These are phyloP conservation scores for Fraxinus latifolia DNA, from an alignment of 305 asterid genomes.

Conservation along the genomic window DNA sequence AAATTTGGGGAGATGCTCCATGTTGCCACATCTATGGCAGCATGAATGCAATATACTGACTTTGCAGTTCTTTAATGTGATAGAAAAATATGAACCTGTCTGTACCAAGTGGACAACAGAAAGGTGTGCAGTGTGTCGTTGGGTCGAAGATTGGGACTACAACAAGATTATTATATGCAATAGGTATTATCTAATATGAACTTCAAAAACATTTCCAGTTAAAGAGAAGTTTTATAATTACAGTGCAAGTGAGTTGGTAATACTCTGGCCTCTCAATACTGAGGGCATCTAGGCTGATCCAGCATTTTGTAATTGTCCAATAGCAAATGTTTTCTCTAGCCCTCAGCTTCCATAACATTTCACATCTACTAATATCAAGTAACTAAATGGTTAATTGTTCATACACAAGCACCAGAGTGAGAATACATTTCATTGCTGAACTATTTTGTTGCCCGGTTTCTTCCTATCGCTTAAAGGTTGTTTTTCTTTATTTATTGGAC, in stretches of 20 bases:
- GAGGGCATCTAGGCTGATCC: neutral
- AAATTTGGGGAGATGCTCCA: conserved; percentile 23
- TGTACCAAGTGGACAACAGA: conserved; percentile 96
- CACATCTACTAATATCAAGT: neutral
- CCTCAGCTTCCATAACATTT: neutral
- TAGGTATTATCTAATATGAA: conserved; percentile 46
- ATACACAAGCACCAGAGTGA: neutral
- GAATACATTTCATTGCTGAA: neutral
- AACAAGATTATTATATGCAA: conserved; percentile 94
- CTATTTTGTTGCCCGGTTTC: neutral
- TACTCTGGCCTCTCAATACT: neutral
- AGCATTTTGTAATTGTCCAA: conserved; percentile 6
- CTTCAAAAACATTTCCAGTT: conserved; percentile 4
- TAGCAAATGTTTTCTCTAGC: neutral
- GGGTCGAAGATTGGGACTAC: conserved; percentile 99
- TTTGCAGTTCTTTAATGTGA: conserved; percentile 23
- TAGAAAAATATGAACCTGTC: conserved; percentile 92
- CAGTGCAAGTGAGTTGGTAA: conserved; percentile 18
- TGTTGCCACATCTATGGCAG: conserved; percentile 17
- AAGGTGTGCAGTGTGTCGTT: conserved; percentile 98
- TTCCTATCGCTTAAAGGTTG: conserved; percentile 1
- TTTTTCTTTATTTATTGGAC: conserved; percentile 11
- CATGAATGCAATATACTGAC: conserved; percentile 21
- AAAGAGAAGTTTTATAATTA: neutral
- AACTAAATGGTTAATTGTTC: conserved; percentile 2